Percentiles rank a stretch among this genome's conserved stretches.
Evolutionary conservation across 345 rosid genomes (phyloP).

Genomic region (Rhodamnia rubescens): DNA sequence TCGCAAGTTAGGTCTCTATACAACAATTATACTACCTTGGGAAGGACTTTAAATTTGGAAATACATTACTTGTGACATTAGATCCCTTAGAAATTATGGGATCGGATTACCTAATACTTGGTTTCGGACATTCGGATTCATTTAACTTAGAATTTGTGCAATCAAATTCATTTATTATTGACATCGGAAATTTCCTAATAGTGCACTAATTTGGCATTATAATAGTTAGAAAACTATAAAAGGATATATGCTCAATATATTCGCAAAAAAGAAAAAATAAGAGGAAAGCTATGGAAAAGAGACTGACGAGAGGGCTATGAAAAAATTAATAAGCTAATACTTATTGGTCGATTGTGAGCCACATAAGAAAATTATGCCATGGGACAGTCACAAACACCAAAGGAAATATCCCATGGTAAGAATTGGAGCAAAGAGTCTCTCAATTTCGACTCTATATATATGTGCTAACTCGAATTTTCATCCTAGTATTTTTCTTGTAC

Average conservation of each 20-base stretch:
- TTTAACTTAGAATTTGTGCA: too few species aligned
- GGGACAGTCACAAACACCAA: background rate
- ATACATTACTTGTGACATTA: too few species aligned
- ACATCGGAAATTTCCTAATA: background rate
- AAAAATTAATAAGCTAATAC: background rate
- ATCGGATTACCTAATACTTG: too few species aligned
- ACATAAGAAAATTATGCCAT: background rate
- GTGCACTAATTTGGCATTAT: background rate
- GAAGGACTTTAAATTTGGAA: too few species aligned
- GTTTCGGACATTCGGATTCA: too few species aligned
- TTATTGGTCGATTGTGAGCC: background rate
- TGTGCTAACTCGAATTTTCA: too few species aligned
- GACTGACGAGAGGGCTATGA: background rate
- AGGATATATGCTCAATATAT: too few species aligned
- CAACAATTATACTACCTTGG: too few species aligned
- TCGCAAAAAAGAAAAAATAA: too few species aligned
- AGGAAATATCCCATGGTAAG: background rate
- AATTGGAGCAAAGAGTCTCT: background rate
- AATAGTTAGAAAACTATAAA: background rate
- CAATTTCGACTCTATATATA: background rate
- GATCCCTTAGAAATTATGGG: too few species aligned
- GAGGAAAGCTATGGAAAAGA: background rate
- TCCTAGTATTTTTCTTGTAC: background rate
- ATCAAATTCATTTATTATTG: too few species aligned
- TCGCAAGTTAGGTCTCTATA: too few species aligned